These are phyloP conservation scores for Aspergillus ruber DNA, from an alignment of 2,329 filamentous ascomycete genomes.

Conservation along the genomic window DNA sequence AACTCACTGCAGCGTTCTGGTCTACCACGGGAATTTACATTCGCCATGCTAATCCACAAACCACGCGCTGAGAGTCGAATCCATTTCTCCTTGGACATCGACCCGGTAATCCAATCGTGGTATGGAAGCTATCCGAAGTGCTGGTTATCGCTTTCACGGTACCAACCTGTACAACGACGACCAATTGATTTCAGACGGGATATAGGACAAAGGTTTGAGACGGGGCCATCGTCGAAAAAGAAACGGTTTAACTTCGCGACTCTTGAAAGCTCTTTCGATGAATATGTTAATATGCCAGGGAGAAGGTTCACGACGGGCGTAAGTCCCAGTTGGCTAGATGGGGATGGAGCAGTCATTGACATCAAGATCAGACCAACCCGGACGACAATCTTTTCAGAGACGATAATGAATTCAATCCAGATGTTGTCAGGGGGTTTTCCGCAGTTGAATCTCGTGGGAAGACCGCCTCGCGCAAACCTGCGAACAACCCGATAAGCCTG, in stretches of 20 bases:
- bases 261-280: constrained; percentile 35
- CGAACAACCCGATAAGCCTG: neutral
- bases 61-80: constrained; percentile 35
- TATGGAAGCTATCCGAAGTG: constrained; percentile 37
- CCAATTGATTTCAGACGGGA: constrained; percentile 36
- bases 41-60: constrained; percentile 45
- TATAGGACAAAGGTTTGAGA: constrained; percentile 41
- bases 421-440: neutral
- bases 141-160: constrained; percentile 32
- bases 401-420: neutral
- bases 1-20: constrained; percentile 44
- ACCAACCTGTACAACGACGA: constrained; percentile 32
- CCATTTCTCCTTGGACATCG: constrained; percentile 36
- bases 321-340: constrained; percentile 1
- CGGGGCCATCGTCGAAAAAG: constrained; percentile 25
- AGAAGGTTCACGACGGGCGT: constrained; percentile 30
- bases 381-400: neutral
- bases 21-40: constrained; percentile 47
- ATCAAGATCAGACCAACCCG: neutral
- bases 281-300: constrained; percentile 42
- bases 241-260: constrained; percentile 43
- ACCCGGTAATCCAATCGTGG: constrained; percentile 37
- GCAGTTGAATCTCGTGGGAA: neutral
- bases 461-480: neutral
- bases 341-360: neutral